phyloP scores from a whole-genome alignment of 345 rosid species.

The Sapria himalayana region DNA sequence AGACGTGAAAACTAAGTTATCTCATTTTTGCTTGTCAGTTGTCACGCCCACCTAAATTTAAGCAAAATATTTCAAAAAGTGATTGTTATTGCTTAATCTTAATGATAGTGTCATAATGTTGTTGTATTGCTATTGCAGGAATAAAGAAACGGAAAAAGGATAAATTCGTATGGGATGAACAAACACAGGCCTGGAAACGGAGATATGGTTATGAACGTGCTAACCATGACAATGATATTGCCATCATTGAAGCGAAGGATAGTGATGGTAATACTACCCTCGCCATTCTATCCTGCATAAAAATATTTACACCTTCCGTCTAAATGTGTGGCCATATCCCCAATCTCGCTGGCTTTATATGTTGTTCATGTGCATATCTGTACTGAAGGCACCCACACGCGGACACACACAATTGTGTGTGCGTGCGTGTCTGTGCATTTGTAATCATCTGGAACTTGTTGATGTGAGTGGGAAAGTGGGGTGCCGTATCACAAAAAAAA shows the following conservation, averaged over 20 bases:
- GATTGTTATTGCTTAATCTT: no score
- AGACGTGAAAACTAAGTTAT: slow-evolving; percentile 2
- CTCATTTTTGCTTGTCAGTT: not conserved
- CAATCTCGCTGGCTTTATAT: no score
- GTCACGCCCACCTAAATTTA: not conserved
- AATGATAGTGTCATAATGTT: slow-evolving; percentile 1
- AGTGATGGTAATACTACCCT: slow-evolving; percentile 47
- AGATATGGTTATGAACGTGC: slow-evolving; percentile 84
- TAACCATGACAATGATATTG: slow-evolving; percentile 64
- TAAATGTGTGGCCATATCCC: no score
- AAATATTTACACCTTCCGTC: no score
- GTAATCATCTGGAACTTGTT: no score
- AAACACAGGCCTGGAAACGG: slow-evolving; percentile 70
- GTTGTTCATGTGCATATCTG: no score
- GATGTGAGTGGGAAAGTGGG: no score
- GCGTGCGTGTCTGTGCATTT: no score
- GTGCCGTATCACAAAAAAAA: slow-evolving; percentile 1
- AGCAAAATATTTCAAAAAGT: no score
- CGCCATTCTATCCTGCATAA: no score
- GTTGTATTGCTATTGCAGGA: slow-evolving; percentile 24
- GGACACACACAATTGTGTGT: no score
- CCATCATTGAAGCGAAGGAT: slow-evolving; percentile 69
- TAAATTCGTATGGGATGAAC: slow-evolving; percentile 67
- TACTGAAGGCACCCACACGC: no score
- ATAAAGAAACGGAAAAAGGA: slow-evolving; percentile 71